phyloP scores from a whole-genome alignment of 2,329 filamentous ascomycete species.

The Aspergillus sclerotialis region DNA sequence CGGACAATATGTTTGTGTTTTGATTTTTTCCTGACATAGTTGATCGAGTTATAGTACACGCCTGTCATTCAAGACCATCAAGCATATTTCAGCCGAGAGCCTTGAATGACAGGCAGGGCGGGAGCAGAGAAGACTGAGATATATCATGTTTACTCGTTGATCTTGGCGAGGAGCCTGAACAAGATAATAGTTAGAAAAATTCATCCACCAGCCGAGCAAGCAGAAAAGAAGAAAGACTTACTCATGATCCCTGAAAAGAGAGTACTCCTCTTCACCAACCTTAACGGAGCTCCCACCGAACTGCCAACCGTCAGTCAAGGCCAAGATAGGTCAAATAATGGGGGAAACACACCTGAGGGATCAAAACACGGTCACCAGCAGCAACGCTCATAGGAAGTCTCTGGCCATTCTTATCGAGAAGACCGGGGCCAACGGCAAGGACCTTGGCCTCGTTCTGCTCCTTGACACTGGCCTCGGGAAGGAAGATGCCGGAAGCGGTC shows the following conservation, averaged over 20 bases:
- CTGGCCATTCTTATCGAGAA: conserved; percentile 81
- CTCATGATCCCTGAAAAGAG: conserved; percentile 96
- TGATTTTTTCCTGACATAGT: conserved; percentile 12
- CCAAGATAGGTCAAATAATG: conserved; percentile 27
- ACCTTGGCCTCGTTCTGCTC: conserved; percentile 98
- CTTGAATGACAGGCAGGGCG: conserved; percentile 12
- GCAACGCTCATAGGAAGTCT: conserved; percentile 75
- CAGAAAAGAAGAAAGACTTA: conserved; percentile 48
- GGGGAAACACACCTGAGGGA: conserved; percentile 63
- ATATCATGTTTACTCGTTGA: conserved; percentile 70
- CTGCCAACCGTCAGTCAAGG: conserved; percentile 40
- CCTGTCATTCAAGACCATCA: conserved; percentile 7
- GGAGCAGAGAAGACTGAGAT: conserved; percentile 7
- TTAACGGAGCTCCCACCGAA: conserved; percentile 93
- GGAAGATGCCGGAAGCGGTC: conserved; percentile 94
- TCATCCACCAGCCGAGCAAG: too few relatives aligned
- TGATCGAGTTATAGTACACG: conserved; percentile 27
- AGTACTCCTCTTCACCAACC: conserved; percentile 94
- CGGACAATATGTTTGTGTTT: conserved; percentile 6
- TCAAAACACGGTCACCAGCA: conserved; percentile 86
- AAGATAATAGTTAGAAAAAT: conserved; percentile 10
- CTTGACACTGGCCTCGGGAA: conserved; percentile 94
- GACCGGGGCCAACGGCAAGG: conserved; percentile 86
- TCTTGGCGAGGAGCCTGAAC: conserved; percentile 91
- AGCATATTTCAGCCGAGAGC: conserved; percentile 12